Evolutionary conservation across 23 red algal species (phyloP), one percentile per base, ranked within the genome.

Genomic region (Gracilaria gracilis): DNA sequence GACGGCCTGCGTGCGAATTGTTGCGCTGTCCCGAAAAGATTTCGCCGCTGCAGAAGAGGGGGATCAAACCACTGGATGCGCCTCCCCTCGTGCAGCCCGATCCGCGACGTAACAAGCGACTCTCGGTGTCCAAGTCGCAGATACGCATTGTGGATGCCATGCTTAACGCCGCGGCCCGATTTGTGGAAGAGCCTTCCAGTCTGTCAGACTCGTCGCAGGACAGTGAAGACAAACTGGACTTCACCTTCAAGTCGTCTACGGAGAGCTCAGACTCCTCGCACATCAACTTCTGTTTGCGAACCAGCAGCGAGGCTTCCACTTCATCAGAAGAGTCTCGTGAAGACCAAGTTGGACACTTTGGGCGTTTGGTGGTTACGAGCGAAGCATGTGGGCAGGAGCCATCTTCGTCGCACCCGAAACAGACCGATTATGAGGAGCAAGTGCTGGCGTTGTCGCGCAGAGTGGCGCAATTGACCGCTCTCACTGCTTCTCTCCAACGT

Each of bases 171-270:
- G 38, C 44, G 1, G 69, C 16, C 4, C 23, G 69, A 40, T 24
- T 15, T n/a, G 69, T 75, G n/a, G 38, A 40, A n/a, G 69, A 75
- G 8, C 69, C 69, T 20, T 8, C 15, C 20, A 37, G 38, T 17
- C 37, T 75, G 17, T 75, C 69, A 25, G 69, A 46, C 61, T 33
- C 61, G 5, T 65, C 61, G n/a, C n/a, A n/a, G 46, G n/a, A 48
- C 37, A 75, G 37, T n/a, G 38, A 75, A 21, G 7, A 35, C 44
- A 12, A 46, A 8, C 13, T 25, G 44, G 1, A 1, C 17, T 11
- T 40, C n/a, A 75, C 19, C 1, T 46, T 8, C 29, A 23, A 34
- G 17, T 19, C 69, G 6, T 48, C 37, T 20, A 19, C n/a, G 11
- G 33, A 32, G 37, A 42, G 36, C n/a, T 48, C 69, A 1, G 7